Percentiles rank a stretch among this genome's conserved stretches.
phyloP scores from a whole-genome alignment of 441 rosid species.

The Gossypium davidsonii region DNA sequence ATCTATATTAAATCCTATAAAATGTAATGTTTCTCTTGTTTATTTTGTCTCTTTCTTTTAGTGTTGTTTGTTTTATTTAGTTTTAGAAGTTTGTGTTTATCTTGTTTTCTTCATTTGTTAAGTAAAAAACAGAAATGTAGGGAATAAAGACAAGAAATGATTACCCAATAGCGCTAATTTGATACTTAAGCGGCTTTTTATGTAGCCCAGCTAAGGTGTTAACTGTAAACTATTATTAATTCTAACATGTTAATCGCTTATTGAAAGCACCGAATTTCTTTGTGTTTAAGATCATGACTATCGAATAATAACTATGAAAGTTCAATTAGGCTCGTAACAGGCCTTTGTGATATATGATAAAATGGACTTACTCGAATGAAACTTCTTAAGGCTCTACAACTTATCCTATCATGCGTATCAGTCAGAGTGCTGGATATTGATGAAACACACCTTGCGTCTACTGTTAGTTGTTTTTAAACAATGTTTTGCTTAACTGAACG shows the following conservation, averaged over 20 bases:
- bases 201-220: neutral
- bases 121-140: neutral
- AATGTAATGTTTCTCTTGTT: slow-evolving; percentile 54
- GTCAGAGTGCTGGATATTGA: neutral
- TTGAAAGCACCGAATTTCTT: neutral
- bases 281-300: neutral
- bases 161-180: neutral
- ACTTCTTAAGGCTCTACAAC: neutral
- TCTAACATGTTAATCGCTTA: neutral
- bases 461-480: neutral
- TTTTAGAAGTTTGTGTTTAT: neutral
- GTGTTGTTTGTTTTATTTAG: slow-evolving; percentile 5
- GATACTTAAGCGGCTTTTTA: neutral
- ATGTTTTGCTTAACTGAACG: neutral
- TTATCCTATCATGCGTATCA: neutral
- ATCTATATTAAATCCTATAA: slow-evolving; percentile 54
- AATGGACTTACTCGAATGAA: neutral
- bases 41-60: slow-evolving; percentile 9
- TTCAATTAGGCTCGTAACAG: neutral
- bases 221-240: neutral
- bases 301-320: neutral
- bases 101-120: neutral
- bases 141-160: neutral
- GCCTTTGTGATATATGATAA: neutral
- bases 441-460: neutral